A percentile compares a stretch with the other conserved stretches of the same genome.
Evolutionary conservation across 257 asterid species (phyloP).

Genomic region (Primulina tabacum): DNA sequence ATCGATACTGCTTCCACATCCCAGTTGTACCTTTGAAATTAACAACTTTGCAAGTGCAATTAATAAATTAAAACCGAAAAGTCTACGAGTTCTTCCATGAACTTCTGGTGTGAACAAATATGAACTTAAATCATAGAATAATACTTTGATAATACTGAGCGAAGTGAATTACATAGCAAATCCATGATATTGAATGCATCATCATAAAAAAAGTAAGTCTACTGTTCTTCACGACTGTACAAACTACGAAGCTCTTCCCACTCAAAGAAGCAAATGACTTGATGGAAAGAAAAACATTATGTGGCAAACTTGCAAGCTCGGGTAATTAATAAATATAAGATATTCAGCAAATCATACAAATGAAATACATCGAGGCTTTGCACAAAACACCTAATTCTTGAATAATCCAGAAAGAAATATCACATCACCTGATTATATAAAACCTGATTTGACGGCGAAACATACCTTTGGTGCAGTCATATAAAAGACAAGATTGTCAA

Average conservation of each 20-base stretch:
- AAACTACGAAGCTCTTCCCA: constrained; percentile 8
- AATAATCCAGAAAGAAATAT: constrained; percentile 10
- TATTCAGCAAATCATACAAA: neutral
- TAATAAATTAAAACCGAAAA: neutral
- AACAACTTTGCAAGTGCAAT: neutral
- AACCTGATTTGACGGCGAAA: no score
- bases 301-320: neutral
- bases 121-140: neutral
- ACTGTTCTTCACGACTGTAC: neutral
- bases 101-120: neutral
- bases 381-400: neutral
- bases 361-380: neutral
- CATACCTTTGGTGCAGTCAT: constrained; percentile 94
- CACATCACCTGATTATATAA: neutral
- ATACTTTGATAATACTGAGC: no score
- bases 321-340: neutral
- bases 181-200: neutral
- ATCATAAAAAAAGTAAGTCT: neutral
- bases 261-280: neutral
- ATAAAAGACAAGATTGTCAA: constrained; percentile 86
- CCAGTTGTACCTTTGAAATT: neutral
- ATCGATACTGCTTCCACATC: neutral
- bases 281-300: neutral
- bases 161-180: neutral
- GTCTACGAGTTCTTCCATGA: neutral